Percentiles rank a stretch among this genome's conserved stretches.
Evolutionary conservation across 2,329 filamentous ascomycete species (phyloP).

Genomic region (Diaporthe vaccinii): DNA sequence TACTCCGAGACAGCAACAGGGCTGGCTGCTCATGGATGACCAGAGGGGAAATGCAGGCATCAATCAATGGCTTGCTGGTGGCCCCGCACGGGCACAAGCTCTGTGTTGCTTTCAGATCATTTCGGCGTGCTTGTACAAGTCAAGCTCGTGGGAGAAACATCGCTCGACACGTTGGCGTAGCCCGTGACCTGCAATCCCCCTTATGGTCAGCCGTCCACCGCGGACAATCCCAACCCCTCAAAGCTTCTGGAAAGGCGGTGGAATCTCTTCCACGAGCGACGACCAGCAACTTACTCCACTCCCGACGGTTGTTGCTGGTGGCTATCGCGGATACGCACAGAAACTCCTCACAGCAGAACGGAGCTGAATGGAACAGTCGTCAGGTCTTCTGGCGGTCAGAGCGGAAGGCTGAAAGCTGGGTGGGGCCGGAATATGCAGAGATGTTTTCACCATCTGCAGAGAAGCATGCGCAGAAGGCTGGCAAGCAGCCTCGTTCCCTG

Average conservation of each 20-base stretch:
- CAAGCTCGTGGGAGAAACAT: constrained; percentile 55
- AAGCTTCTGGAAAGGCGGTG: constrained; percentile 57
- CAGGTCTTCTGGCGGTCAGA: constrained; percentile 43
- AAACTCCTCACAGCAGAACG: constrained; percentile 48
- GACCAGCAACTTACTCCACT: constrained; percentile 20
- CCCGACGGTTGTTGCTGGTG: constrained; percentile 41
- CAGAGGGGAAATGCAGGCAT: background rate
- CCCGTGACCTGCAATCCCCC: constrained; percentile 51
- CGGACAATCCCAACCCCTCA: constrained; percentile 44
- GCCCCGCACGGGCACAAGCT: constrained; percentile 44
- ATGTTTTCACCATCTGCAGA: constrained; percentile 40
- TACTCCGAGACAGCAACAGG: background rate
- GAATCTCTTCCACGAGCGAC: constrained; percentile 48
- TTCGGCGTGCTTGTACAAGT: constrained; percentile 56
- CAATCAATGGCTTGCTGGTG: constrained; percentile 36
- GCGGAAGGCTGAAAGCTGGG: constrained; percentile 37
- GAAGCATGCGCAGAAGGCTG: constrained; percentile 41
- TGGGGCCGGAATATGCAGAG: constrained; percentile 34
- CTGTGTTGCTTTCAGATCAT: constrained; percentile 55
- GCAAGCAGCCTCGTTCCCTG: constrained; percentile 35
- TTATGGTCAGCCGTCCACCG: constrained; percentile 49
- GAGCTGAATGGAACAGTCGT: constrained; percentile 39
- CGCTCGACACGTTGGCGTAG: constrained; percentile 51
- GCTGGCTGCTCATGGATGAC: background rate
- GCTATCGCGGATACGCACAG: constrained; percentile 52